phyloP scores from a whole-genome alignment of 208 protist genomes.

The Leptomonas pyrrhocoris region DNA sequence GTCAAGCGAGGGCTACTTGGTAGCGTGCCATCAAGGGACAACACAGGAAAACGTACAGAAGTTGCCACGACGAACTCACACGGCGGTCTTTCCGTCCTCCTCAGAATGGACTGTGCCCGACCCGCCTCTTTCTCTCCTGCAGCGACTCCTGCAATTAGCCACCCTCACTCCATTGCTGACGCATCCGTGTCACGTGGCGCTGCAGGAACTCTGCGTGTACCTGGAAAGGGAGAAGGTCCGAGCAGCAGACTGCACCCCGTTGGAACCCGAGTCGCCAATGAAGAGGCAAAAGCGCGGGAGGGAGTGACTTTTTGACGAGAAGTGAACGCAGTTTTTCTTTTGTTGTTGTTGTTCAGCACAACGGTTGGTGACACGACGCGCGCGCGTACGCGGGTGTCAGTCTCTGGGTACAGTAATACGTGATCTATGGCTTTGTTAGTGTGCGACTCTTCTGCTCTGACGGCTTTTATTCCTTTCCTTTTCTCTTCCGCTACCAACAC shows the following conservation, averaged over 20 bases:
- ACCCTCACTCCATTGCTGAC: slow-evolving; percentile 31
- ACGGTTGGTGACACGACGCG: too few relatives aligned
- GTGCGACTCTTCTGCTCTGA: background rate
- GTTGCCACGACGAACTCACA: too few relatives aligned
- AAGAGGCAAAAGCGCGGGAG: background rate
- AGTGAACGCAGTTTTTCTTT: background rate
- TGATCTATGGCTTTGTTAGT: background rate
- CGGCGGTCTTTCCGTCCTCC: background rate
- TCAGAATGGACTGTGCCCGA: slow-evolving; percentile 34
- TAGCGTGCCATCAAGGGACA: background rate
- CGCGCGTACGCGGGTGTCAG: too few relatives aligned
- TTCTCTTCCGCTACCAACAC: too few relatives aligned
- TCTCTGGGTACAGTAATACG: too few relatives aligned
- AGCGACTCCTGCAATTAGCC: slow-evolving; percentile 18
- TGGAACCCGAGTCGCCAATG: too few relatives aligned
- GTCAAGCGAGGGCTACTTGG: slow-evolving; percentile 29
- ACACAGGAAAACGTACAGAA: background rate
- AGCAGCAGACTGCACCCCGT: background rate
- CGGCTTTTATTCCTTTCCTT: slow-evolving; percentile 6
- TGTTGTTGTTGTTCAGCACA: too few relatives aligned
- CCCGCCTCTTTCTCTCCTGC: slow-evolving; percentile 20
- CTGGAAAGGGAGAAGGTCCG: slow-evolving; percentile 11
- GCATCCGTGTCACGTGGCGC: slow-evolving; percentile 14
- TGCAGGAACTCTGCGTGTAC: slow-evolving; percentile 23
- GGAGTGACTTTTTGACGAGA: background rate